Evolutionary conservation across 345 rosid species (phyloP).

Genomic region (Aegle marmelos): DNA sequence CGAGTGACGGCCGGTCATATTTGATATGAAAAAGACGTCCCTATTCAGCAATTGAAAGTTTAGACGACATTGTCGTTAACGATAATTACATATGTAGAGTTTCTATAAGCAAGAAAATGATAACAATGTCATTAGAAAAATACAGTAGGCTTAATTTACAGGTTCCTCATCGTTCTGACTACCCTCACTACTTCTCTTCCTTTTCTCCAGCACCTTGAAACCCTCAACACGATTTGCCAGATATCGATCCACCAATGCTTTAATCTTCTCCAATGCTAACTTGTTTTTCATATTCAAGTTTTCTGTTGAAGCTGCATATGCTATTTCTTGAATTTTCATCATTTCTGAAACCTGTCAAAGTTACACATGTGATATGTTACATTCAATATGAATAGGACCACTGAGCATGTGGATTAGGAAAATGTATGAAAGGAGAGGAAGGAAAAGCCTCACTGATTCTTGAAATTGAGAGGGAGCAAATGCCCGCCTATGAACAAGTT

Average conservation of each 20-base stretch:
- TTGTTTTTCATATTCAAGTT: neutral
- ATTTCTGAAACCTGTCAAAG: conserved; percentile 8
- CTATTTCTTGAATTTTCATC: conserved; percentile 14
- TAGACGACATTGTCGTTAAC: neutral
- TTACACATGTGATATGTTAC: neutral
- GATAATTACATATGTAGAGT: neutral
- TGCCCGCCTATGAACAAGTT: conserved; percentile 26
- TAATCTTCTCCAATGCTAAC: conserved; percentile 10
- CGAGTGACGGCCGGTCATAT: neutral
- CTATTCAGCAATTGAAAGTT: neutral
- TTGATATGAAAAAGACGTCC: neutral
- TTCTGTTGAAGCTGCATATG: conserved; percentile 12
- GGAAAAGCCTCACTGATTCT: conserved; percentile 27
- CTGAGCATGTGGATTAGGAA: neutral
- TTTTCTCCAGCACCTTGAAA: conserved; percentile 6
- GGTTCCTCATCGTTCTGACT: neutral
- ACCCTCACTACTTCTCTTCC: conserved; percentile 8
- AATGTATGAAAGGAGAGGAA: neutral
- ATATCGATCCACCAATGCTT: conserved; percentile 4
- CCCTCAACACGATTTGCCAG: neutral
- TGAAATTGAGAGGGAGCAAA: conserved; percentile 37
- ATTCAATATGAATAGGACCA: neutral
- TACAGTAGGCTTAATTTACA: neutral
- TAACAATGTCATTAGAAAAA: neutral
- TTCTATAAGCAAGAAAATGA: neutral